phyloP scores from a whole-genome alignment of 2,329 filamentous ascomycete genomes.

The Cryphonectria japonica region DNA sequence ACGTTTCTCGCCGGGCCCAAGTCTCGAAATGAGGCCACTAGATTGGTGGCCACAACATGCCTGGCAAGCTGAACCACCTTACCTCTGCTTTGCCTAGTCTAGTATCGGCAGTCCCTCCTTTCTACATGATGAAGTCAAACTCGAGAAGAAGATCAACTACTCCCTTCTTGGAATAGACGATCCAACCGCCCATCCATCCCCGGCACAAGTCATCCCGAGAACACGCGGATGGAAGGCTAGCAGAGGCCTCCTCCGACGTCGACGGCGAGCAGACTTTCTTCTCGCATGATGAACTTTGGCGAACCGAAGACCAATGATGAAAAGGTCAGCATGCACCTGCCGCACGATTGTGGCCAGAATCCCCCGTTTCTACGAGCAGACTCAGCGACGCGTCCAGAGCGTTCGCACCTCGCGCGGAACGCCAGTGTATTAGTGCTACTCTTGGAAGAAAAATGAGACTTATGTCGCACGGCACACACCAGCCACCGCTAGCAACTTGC shows the following conservation, averaged over 20 bases:
- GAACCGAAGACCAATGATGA: background rate
- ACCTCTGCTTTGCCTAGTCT: background rate
- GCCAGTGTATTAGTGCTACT: background rate
- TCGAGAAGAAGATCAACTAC: background rate
- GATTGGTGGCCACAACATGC: slow-evolving; percentile 13
- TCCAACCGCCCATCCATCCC: background rate
- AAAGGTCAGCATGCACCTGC: background rate
- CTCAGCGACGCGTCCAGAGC: background rate
- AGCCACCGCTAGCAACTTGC: slow-evolving; percentile 1
- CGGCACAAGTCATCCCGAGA: background rate
- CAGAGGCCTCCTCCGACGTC: background rate
- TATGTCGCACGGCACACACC: slow-evolving; percentile 5
- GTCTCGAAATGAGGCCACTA: slow-evolving; percentile 21
- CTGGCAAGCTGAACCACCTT: slow-evolving; percentile 12
- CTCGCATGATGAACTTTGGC: background rate
- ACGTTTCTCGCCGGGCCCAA: slow-evolving; percentile 18
- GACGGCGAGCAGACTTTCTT: background rate
- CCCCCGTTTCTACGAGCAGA: background rate
- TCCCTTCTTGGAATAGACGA: background rate
- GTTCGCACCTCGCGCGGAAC: background rate
- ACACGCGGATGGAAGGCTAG: background rate
- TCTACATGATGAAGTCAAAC: slow-evolving; percentile 2
- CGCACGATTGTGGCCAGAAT: background rate
- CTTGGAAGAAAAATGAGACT: background rate
- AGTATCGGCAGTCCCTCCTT: slow-evolving; percentile 16